phyloP scores from a whole-genome alignment of 2,329 filamentous ascomycete genomes.

The Pseudocercospora ulei region DNA sequence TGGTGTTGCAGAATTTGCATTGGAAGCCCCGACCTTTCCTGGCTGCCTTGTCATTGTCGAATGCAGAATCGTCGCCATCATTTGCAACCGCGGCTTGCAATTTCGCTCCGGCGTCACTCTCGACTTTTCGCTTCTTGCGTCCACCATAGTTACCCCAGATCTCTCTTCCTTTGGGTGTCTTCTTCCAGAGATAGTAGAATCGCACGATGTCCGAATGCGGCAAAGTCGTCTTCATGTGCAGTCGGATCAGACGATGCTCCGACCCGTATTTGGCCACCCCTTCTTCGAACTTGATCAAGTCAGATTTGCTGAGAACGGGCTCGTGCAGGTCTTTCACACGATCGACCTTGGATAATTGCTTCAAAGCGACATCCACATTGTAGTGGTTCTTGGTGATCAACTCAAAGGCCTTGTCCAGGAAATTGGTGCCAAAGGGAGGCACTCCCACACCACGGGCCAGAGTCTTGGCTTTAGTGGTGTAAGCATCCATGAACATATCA shows the following conservation, averaged over 20 bases:
- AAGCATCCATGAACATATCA: conserved; percentile 60
- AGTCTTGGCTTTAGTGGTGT: conserved; percentile 59
- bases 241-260: conserved; percentile 71
- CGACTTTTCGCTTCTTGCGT: conserved; percentile 68
- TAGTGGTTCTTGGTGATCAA: conserved; percentile 64
- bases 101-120: conserved; percentile 56
- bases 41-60: conserved; percentile 75
- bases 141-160: conserved; percentile 85
- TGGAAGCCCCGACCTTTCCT: conserved; percentile 73
- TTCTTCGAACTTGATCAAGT: conserved; percentile 86
- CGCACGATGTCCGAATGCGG: conserved; percentile 72
- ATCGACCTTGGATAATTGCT: conserved; percentile 58
- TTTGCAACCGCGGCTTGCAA: conserved; percentile 87
- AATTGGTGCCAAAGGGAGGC: conserved; percentile 68
- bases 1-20: conserved; percentile 85
- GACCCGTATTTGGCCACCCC: conserved; percentile 83
- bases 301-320: conserved; percentile 64
- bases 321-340: conserved; percentile 67
- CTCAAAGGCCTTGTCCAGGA: conserved; percentile 72
- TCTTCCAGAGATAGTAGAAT: conserved; percentile 98
- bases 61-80: conserved; percentile 87
- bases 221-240: conserved; percentile 68
- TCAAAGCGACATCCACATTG: conserved; percentile 59
- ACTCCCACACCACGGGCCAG: conserved; percentile 61
- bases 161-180: conserved; percentile 70